Base-by-base conservation (phyloP, 2,329 filamentous ascomycete species). In the Venturia carpophila region DNA sequence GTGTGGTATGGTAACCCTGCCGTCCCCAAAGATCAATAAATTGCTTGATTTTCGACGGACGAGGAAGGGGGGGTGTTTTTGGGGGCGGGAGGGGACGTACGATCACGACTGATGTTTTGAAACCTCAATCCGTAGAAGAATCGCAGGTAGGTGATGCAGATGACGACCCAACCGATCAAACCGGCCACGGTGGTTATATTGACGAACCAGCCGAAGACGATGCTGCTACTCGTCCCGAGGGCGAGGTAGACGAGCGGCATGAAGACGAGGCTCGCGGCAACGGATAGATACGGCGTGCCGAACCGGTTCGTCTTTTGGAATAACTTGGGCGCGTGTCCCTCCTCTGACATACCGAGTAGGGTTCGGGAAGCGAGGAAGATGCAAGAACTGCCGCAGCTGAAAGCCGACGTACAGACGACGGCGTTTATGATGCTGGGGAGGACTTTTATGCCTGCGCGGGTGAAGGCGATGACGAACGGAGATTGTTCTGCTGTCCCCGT, bases 381-480 rank as follows among this genome's bases (percentile, higher is more conserved):
- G 37, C 69, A 73, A 0, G 70, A 69, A 45, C 71, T 73, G 0
- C 71, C 71, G 1, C 70, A 68, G 7, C 68, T 70, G 70, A 70
- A 72, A 1, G 71, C 71, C 1, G 69, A 71, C 30, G 75, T 74
- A 69, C 79, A 79, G 24, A 88, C 85, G 64, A 88, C 81, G n/a
- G 81, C 84, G 73, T 89, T 89, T 78, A 90, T 86, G 68, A 90
- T 82, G 30, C 80, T 82, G 30, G 86, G 84, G 13, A 89, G 79
- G 2, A 82, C 82, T 1, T 73, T 71, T 49, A 90, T 83, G 55
- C 84, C 84, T 6, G 85, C 85, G 66, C 85, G 79, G 67, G 83
- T 76, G 67, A 86, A 84, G 34, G 84, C 83, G 68, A 90, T 83
- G 66, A 90, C 87, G 70, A 89, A 88, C 0, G 87, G 88, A 0